Evolutionary conservation across 2,329 filamentous ascomycete genomes (phyloP).

Genomic region (Capronia americana): DNA sequence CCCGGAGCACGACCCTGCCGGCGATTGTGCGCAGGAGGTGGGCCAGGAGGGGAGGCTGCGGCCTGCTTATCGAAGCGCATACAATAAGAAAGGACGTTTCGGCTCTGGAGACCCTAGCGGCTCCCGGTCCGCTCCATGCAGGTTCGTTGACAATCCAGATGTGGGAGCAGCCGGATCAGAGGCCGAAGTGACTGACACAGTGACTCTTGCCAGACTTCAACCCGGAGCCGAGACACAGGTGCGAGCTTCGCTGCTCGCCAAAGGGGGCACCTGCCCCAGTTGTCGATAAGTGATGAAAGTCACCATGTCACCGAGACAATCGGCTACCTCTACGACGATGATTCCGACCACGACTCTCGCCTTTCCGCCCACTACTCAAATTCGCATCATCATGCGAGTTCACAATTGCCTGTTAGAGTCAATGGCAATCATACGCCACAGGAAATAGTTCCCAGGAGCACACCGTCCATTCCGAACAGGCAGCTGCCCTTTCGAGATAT

Average conservation of each 20-base stretch:
- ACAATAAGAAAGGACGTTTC: constrained; percentile 10
- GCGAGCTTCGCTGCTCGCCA: constrained; percentile 57
- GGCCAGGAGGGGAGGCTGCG: constrained; percentile 28
- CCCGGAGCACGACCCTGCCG: constrained; percentile 33
- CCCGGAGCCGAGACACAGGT: constrained; percentile 49
- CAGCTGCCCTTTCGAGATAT: constrained; percentile 30
- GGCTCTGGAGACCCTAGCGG: constrained; percentile 25
- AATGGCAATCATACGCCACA: constrained; percentile 24
- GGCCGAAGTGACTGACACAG: constrained; percentile 27
- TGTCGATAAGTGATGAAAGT: constrained; percentile 82
- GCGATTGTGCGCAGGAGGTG: constrained; percentile 34
- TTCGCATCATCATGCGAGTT: constrained; percentile 17
- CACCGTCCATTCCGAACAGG: constrained; percentile 28
- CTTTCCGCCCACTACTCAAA: constrained; percentile 14
- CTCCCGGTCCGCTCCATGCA: constrained; percentile 37
- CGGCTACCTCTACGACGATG: constrained; percentile 83
- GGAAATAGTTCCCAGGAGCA: constrained; percentile 22
- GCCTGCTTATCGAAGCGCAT: constrained; percentile 22
- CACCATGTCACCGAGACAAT: constrained; percentile 96
- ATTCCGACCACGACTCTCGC: constrained; percentile 54
- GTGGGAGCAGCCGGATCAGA: background rate
- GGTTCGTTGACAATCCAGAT: constrained; percentile 31
- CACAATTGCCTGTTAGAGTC: constrained; percentile 14
- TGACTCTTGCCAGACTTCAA: constrained; percentile 47
- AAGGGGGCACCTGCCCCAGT: constrained; percentile 65